Evolutionary conservation across 108 stramenopile genomes (phyloP), one percentile per base, ranked within the genome.

Genomic region (Cylindrotheca closterium): DNA sequence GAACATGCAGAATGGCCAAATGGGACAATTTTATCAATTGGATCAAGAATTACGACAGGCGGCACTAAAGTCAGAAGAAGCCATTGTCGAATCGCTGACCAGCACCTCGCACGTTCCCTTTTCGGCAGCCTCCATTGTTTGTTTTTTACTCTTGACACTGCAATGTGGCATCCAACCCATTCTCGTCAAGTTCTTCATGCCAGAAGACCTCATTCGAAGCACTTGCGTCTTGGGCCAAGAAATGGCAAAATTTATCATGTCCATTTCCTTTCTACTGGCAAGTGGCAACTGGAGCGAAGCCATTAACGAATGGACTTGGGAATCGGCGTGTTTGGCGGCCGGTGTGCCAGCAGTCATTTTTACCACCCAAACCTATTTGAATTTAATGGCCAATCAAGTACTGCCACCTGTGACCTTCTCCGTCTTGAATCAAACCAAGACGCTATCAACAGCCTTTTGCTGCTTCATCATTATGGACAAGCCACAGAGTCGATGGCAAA

Each of bases 371-470:
- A 96, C 89, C 55, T 58, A 84, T 42, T 80, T 84, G 23, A 71
- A 75, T 34, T 80, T 93, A 26, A 68, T 83, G 69, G 89, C 89
- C 7, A 91, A 93, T 34, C 81, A 83, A 60, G 71, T 87, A 46
- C 70, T 96, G 15, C 82, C 86, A 51, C 79, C 89, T 4, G 74
- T 96, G n/a, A 86, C 86, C 3, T 96, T 82, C 72, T 88, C 91
- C 60, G 84, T 94, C 10, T 79, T 96, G 17, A 96, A 94, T 60
- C 96, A 97, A 67, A 94, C 92, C 15, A 97, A 97, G 61, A 95
- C 89, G 2, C 52, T 97, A 19, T 82, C 82, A 45, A 93, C 94
- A 4, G 96, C 96, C 24, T 47, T 91, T 12, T 93, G 79, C 55
- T 91, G 93, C 26, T 96, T 76, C 75, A 52, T 96, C 5, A 26